Base-by-base conservation (phyloP, 2,329 filamentous ascomycete genomes). In the Fusarium neocosmosporiellum region DNA sequence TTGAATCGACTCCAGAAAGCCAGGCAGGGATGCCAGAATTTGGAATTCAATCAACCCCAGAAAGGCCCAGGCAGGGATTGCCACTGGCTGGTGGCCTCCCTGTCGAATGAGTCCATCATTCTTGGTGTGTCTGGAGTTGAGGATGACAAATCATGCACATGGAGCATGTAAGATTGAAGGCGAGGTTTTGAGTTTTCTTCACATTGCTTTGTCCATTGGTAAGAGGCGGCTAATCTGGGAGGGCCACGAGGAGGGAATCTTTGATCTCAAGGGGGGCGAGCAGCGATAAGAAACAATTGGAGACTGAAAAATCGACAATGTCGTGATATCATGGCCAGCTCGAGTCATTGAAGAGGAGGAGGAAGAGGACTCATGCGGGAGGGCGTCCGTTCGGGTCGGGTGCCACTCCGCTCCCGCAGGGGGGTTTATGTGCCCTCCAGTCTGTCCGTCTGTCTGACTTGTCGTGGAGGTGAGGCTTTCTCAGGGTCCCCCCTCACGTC, bases 401-500 rank as follows among this genome's bases (percentile, higher is more conserved):
- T 58, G 50, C 20, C 50, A 58, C 20, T 58, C 55, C 50, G 55
- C 34, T 29, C 36, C 41, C 18, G 29, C n/a, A 22, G 37, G 57
- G 41, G 58, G 39, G 22, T 29, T 36, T 34, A 31, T 60, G 29
- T 33, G 39, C 5, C 16, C 31, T 37, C n/a, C n/a, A n/a, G n/a
- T 27, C 41, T 29, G 63, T 20, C 36, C 46, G 58, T 57, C 33
- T 68, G 68, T 29, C 16, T 60, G 58, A 64, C 46, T 27, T 20
- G 36, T 7, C 22, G 8, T 36, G 53, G 33, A 39, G 18, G 55
- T 58, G 33, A 58, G 54, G 41, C 53, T 59, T 66, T 54, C 33
- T 73, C 67, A 71, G 63, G 71, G 70, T 73, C 68, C 46, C 50
- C 34, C 34, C 29, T 36, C 34, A 7, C 34, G 37, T 33, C 33